Evolutionary conservation across 768 basidiomycete species (phyloP).

Genomic region (Agrocybe praecox): DNA sequence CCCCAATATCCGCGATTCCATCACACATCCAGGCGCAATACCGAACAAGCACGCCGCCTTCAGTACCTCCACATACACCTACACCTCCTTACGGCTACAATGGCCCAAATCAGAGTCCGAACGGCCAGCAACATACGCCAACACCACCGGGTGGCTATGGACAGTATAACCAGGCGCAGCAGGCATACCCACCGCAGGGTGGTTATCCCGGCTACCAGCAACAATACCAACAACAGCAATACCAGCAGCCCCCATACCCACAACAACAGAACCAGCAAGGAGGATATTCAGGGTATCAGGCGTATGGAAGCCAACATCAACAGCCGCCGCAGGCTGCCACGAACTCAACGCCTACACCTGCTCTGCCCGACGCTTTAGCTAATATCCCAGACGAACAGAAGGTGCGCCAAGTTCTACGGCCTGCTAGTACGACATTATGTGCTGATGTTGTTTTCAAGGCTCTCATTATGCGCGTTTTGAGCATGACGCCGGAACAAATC

Average conservation of each 20-base stretch:
- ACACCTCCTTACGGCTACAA: constrained; percentile 26
- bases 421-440: too few relatives aligned
- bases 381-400: constrained; percentile 72
- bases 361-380: constrained; percentile 54
- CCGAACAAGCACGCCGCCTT: constrained; percentile 34
- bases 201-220: constrained; percentile 17
- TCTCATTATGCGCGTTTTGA: constrained; percentile 76
- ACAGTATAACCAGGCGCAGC: constrained; percentile 4
- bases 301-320: constrained; percentile 19
- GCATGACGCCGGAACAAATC: constrained; percentile 87
- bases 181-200: constrained; percentile 5
- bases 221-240: constrained; percentile 3
- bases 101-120: constrained; percentile 5
- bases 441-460: constrained; percentile 37
- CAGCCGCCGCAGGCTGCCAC: constrained; percentile 19
- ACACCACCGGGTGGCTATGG: constrained; percentile 16
- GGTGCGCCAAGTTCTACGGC: constrained; percentile 40
- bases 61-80: constrained; percentile 19
- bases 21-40: constrained; percentile 44
- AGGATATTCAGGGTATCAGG: constrained; percentile 23
- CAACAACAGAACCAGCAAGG: constrained; percentile 14
- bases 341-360: constrained; percentile 24
- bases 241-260: constrained; percentile 6
- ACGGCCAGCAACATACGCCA: constrained; percentile 11
- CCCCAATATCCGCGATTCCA: constrained; percentile 48